These are phyloP conservation scores for Haberlea rhodopensis DNA, from an alignment of 257 asterid species.

Conservation along the genomic window DNA sequence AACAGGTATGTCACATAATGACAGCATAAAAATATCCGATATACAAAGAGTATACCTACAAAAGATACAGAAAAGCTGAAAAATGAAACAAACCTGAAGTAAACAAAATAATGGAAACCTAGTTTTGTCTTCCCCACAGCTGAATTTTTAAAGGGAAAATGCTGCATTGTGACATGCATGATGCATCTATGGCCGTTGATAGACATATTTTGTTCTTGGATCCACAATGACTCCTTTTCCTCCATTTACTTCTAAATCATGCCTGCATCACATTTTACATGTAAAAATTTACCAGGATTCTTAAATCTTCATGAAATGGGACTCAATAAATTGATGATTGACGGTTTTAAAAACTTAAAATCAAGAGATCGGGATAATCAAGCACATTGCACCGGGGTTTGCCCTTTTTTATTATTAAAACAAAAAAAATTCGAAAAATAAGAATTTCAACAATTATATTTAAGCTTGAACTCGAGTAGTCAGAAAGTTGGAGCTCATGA, in stretches of 20 bases:
- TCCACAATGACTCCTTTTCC: slow-evolving; percentile 92
- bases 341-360: too few species aligned
- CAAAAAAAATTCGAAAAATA: too few species aligned
- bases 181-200: slow-evolving; percentile 56
- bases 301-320: background rate
- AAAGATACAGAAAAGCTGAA: background rate
- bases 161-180: background rate
- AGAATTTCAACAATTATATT: too few species aligned
- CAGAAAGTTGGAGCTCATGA: too few species aligned
- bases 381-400: too few species aligned
- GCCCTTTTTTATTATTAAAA: too few species aligned
- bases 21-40: background rate
- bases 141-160: background rate
- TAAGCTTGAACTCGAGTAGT: too few species aligned
- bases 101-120: slow-evolving; percentile 1
- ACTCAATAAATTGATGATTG: background rate
- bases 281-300: background rate
- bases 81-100: background rate
- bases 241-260: slow-evolving; percentile 94
- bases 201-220: slow-evolving; percentile 89
- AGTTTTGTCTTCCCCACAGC: slow-evolving; percentile 2
- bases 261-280: slow-evolving; percentile 53
- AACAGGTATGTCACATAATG: background rate
- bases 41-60: background rate
- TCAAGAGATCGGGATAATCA: too few species aligned